phyloP scores from a whole-genome alignment of 257 asterid species.

The Thymus quinquecostatus region DNA sequence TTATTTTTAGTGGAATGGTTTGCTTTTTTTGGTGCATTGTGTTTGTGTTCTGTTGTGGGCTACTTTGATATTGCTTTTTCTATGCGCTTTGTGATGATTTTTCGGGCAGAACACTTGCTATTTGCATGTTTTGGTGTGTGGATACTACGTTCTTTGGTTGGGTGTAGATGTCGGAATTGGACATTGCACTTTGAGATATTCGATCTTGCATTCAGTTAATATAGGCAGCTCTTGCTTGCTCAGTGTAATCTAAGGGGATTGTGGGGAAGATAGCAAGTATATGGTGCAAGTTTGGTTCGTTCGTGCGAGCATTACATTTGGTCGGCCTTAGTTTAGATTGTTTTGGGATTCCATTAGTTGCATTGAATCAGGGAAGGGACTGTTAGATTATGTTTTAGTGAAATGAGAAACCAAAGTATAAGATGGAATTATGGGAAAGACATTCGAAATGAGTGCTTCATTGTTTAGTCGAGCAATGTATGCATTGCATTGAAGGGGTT shows the following conservation, averaged over 20 bases:
- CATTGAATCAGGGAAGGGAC: slow-evolving; percentile 8
- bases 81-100: background rate
- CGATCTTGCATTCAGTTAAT: no score
- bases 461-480: background rate
- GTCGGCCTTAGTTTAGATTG: background rate
- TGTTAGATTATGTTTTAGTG: background rate
- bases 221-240: background rate
- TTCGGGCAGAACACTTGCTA: background rate
- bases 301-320: background rate
- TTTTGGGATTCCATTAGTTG: background rate
- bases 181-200: background rate
- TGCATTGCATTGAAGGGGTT: background rate
- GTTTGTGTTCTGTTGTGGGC: slow-evolving; percentile 8
- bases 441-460: background rate
- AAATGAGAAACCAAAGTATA: slow-evolving; percentile 8
- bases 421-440: background rate
- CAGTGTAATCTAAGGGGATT: background rate
- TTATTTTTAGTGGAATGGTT: background rate
- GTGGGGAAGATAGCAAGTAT: background rate
- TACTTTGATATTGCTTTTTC: background rate
- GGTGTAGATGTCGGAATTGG: background rate
- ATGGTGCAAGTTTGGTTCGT: background rate
- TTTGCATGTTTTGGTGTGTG: background rate
- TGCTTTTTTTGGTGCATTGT: slow-evolving; percentile 15
- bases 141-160: background rate